Conservation (phyloP, 2,329 filamentous ascomycete genomes). For the Aspergillus sp. region DNA sequence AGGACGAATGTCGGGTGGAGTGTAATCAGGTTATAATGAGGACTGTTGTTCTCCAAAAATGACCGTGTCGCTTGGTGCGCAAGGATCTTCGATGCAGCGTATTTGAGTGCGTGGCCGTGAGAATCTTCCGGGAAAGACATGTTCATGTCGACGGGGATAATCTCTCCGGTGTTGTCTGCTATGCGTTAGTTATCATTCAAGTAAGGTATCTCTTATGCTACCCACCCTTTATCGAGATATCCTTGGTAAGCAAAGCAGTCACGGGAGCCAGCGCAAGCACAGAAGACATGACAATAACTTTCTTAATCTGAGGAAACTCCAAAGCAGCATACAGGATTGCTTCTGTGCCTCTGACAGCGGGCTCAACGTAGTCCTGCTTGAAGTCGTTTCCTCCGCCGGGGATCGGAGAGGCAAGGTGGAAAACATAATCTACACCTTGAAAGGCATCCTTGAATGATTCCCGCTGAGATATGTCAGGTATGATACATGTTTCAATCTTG, state of each 20-base stretch:
- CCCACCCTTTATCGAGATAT: not conserved
- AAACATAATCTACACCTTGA: constrained; percentile 18
- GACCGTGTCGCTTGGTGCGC: not conserved
- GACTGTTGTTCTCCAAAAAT: not conserved
- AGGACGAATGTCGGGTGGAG: constrained; percentile 5
- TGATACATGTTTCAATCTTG: constrained; percentile 16
- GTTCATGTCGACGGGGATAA: not conserved
- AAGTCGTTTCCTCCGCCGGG: constrained; percentile 11
- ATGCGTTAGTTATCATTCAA: not conserved
- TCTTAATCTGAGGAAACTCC: constrained; percentile 5
- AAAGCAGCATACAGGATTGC: not conserved
- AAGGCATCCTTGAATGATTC: constrained; percentile 15
- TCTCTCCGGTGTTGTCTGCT: constrained; percentile 1
- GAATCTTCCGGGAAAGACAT: not conserved
- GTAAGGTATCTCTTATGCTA: rapidly evolving
- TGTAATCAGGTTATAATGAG: not conserved
- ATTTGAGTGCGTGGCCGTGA: not conserved
- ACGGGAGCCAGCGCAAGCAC: constrained; percentile 2
- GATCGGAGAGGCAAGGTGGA: constrained; percentile 26
- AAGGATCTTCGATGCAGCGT: not conserved
- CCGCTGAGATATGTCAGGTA: constrained; percentile 19
- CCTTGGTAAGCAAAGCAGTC: not conserved
- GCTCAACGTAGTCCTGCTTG: constrained; percentile 2
- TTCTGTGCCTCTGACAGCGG: constrained; percentile 8
- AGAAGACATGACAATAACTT: constrained; percentile 8